Conservation (phyloP, 345 rosid species). For the Mallotus nudiflorus region DNA sequence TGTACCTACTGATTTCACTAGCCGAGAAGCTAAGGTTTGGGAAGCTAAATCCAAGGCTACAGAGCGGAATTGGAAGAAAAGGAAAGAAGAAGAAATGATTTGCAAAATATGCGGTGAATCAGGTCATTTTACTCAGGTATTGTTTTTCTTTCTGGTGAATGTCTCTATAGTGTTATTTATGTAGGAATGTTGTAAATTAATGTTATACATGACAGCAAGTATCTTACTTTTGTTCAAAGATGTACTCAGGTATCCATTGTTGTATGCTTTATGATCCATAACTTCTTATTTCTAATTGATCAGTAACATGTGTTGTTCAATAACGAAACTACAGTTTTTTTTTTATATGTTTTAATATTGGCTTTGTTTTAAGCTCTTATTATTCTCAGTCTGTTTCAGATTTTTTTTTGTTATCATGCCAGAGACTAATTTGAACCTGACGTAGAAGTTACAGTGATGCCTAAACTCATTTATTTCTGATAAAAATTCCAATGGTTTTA, state of each 20-base stretch:
- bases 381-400: neutral
- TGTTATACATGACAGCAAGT: neutral
- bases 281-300: neutral
- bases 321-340: neutral
- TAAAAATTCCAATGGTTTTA: neutral
- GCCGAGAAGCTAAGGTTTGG: slow-evolving; percentile 99
- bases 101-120: slow-evolving; percentile 97
- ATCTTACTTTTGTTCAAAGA: neutral
- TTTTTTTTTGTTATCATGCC: neutral
- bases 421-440: neutral
- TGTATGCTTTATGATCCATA: no score
- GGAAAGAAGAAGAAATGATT: slow-evolving; percentile 98
- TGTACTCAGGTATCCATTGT: neutral
- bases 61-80: slow-evolving; percentile 98
- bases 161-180: no score
- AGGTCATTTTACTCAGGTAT: slow-evolving; percentile 97
- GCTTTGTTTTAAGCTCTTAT: neutral
- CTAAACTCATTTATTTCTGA: neutral
- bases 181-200: no score
- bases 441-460: neutral
- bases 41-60: slow-evolving; percentile 99
- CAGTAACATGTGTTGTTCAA: neutral
- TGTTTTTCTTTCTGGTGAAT: neutral
- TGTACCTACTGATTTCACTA: slow-evolving; percentile 96
- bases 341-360: neutral